phyloP scores from a whole-genome alignment of 1,284 basidiomycete genomes.

The Apiotrichum brassicae region DNA sequence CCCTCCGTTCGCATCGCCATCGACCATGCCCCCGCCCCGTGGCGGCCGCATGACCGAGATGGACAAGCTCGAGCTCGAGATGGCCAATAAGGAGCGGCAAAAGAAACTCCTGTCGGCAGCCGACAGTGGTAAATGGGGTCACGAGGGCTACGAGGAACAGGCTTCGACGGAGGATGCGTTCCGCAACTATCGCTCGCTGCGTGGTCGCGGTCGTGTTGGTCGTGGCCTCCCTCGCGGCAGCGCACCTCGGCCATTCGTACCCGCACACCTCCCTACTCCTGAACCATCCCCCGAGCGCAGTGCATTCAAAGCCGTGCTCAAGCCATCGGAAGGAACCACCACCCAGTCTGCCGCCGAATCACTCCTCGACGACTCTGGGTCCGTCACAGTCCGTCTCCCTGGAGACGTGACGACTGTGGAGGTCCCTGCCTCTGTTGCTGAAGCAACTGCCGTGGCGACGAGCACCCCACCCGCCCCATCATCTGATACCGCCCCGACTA shows the following conservation, averaged over 20 bases:
- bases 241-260: background rate
- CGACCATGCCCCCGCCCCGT: background rate
- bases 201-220: constrained; percentile 12
- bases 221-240: constrained; percentile 6
- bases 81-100: background rate
- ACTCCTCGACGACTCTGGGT: constrained; percentile 23
- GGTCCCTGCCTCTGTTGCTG: background rate
- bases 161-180: constrained; percentile 7
- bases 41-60: constrained; percentile 19
- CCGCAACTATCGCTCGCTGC: constrained; percentile 8
- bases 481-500: background rate
- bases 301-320: background rate
- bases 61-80: constrained; percentile 30
- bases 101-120: background rate
- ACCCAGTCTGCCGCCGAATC: constrained; percentile 23
- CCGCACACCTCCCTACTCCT: constrained; percentile 14
- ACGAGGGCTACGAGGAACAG: constrained; percentile 36
- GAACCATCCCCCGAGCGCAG: constrained; percentile 15
- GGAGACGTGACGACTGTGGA: constrained; percentile 14
- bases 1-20: background rate
- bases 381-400: constrained; percentile 32
- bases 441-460: background rate
- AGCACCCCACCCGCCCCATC: constrained; percentile 9
- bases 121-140: constrained; percentile 30
- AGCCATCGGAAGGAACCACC: constrained; percentile 5